These are phyloP conservation scores for Agaricus blazei DNA, from an alignment of 768 basidiomycete species.

Conservation along the genomic window DNA sequence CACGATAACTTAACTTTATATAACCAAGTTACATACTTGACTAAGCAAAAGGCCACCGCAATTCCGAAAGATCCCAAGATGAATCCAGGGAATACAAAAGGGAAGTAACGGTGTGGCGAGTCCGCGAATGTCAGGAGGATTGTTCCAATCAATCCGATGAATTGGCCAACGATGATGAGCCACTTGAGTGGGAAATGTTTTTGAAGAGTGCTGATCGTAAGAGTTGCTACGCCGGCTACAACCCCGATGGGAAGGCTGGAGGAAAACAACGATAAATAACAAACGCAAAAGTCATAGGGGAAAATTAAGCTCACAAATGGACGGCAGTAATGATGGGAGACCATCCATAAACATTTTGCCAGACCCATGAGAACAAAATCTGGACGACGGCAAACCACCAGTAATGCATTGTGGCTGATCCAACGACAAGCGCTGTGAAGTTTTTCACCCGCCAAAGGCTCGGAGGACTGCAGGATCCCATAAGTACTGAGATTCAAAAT, in stretches of 20 bases:
- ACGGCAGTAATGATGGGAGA: slow-evolving; percentile 28
- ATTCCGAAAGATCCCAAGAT: slow-evolving; percentile 36
- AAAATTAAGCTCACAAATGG: slow-evolving; percentile 22
- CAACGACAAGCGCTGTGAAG: slow-evolving; percentile 29
- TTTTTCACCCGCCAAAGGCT: slow-evolving; percentile 33
- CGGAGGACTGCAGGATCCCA: slow-evolving; percentile 14
- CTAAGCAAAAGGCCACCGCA: slow-evolving; percentile 30
- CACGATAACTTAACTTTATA: slow-evolving; percentile 28
- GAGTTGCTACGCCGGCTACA: slow-evolving; percentile 24
- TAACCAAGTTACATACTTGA: slow-evolving; percentile 16
- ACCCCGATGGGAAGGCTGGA: slow-evolving; percentile 34
- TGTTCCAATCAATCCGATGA: slow-evolving; percentile 28
- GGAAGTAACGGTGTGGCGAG: slow-evolving; percentile 36
- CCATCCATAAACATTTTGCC: slow-evolving; percentile 32
- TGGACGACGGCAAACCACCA: slow-evolving; percentile 35
- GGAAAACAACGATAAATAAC: background rate
- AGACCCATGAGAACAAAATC: slow-evolving; percentile 25
- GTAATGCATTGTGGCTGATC: slow-evolving; percentile 29
- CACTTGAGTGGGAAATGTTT: slow-evolving; percentile 30
- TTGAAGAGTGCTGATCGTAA: slow-evolving; percentile 30
- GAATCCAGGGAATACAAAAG: slow-evolving; percentile 40
- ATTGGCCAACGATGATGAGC: slow-evolving; percentile 35
- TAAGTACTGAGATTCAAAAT: too few relatives aligned
- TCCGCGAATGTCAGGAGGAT: slow-evolving; percentile 33
- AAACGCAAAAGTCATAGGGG: background rate